These are phyloP conservation scores for Leccinum uliginosum DNA, from an alignment of 768 basidiomycete genomes.

Conservation along the genomic window DNA sequence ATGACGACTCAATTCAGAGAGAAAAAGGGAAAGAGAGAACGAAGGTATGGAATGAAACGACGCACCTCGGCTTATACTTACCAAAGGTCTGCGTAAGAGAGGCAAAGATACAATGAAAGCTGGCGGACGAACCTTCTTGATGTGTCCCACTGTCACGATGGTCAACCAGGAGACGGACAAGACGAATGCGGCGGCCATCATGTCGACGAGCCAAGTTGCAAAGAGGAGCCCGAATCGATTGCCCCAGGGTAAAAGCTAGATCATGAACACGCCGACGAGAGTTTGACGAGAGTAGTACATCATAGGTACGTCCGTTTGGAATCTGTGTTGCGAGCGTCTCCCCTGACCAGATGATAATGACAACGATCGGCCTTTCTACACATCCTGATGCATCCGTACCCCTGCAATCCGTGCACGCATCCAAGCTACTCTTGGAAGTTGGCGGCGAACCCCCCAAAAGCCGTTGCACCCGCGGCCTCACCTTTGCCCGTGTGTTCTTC, in stretches of 20 bases:
- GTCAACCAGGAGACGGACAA: slow-evolving; percentile 62
- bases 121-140: slow-evolving; percentile 55
- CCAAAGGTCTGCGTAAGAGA: slow-evolving; percentile 38
- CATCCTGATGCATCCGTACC: no score
- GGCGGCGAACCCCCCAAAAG: no score
- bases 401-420: no score
- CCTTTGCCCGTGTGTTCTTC: no score
- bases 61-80: slow-evolving; percentile 65
- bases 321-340: no score
- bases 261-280: slow-evolving; percentile 54
- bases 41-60: background rate
- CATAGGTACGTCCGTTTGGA: slow-evolving; percentile 56
- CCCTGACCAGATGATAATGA: no score
- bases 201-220: slow-evolving; percentile 33
- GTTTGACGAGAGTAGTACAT: slow-evolving; percentile 61
- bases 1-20: background rate
- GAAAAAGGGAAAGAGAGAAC: no score
- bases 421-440: no score
- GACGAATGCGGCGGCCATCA: slow-evolving; percentile 54
- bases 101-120: background rate
- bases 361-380: no score
- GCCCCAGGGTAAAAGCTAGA: slow-evolving; percentile 61
- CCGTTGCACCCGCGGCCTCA: no score
- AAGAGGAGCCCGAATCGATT: slow-evolving; percentile 65
- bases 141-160: slow-evolving; percentile 64